Evolutionary conservation across 139 green algal genomes (phyloP), one percentile per base, ranked within the genome.

Genomic region (Chlorella sorokiniana): DNA sequence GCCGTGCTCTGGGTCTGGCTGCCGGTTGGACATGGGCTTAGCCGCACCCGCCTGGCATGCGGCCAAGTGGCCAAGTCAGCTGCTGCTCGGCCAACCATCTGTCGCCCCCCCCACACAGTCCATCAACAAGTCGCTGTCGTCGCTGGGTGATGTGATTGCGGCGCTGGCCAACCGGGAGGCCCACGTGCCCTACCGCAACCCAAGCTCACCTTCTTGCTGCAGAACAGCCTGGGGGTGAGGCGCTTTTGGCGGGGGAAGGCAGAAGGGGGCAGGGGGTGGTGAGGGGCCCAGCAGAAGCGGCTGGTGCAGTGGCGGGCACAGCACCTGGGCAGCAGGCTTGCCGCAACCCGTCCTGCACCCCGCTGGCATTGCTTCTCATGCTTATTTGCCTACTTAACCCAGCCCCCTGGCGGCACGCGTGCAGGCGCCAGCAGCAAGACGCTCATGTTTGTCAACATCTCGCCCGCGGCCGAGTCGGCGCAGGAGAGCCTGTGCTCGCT

Each of bases 141-240:
- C 83, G 61, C 89, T 99, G 44, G 94, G 94, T 0, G 94, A 98
- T 75, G 95, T 99, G 1, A 97, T 99, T 80, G 83, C 89, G 0
- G 84, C 93, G 10, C 90, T 98, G 8, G 85, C 85, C 2, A 68
- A 86, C 76, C 95, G 95, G 84, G 89, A 62, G 63, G 63, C 71
- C 37, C 94, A 98, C 79, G 71, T 96, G 27, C 94, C 94, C 1
- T 96, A 97, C 90, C 91, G 94, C 80, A 98, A 98, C 90, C 86
- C 84, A 98, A 98, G 92, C 92, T 99, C n/a, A 99, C 96, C 0
- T 94, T 96, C 83, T 87, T 99, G 42, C 89, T 98, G n/a, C 78
- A 83, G 54, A 63, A 29, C 69, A 78, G 48, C 69, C 54, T 84
- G 79, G 79, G 79, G 3, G 79, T 67, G 69, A 38, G n/a, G 70